Evolutionary conservation across 495 filamentous ascomycete genomes (phyloP).

Genomic region (Chlorociboria aeruginascens): DNA sequence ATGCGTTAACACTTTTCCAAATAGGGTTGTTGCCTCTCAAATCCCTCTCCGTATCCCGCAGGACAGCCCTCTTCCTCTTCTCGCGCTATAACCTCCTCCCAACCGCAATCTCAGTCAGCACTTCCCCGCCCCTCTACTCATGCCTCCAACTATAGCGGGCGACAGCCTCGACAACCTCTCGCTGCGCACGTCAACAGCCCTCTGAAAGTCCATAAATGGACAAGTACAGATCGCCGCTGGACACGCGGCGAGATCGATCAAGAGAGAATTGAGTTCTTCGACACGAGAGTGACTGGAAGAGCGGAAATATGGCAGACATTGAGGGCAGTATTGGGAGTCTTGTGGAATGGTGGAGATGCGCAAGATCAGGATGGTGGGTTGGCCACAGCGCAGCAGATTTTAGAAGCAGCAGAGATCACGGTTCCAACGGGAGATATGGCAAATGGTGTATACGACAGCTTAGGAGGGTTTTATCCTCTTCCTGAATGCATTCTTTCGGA

Average conservation of each 20-base stretch:
- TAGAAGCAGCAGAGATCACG: conserved; percentile 69
- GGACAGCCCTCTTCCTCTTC: conserved; percentile 10
- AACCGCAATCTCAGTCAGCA: conserved; percentile 12
- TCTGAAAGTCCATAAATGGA: conserved; percentile 36
- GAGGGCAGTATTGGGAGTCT: conserved; percentile 47
- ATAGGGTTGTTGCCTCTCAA: conserved; percentile 18
- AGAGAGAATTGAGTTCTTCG: conserved; percentile 59
- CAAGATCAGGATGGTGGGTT: conserved; percentile 26
- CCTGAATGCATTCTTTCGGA: conserved; percentile 67
- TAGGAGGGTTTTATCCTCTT: conserved; percentile 63
- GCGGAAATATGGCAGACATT: conserved; percentile 71
- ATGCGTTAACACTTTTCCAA: neutral
- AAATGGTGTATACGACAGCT: conserved; percentile 66
- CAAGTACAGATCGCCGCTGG: conserved; percentile 28
- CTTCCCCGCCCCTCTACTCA: conserved; percentile 12
- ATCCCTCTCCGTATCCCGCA: conserved; percentile 12
- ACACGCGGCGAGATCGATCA: conserved; percentile 29
- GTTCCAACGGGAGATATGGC: conserved; percentile 63
- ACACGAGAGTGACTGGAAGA: conserved; percentile 68
- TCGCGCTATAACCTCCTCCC: conserved; percentile 14
- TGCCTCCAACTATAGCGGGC: conserved; percentile 1
- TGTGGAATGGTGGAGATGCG: conserved; percentile 40
- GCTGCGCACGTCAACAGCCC: conserved; percentile 9
- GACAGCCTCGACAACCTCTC: neutral
- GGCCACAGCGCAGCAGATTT: conserved; percentile 62